Percentiles rank a stretch among this genome's conserved stretches.
Evolutionary conservation across 177 flowering plant species (phyloP).

Genomic region (Tripterygium wilfordii): DNA sequence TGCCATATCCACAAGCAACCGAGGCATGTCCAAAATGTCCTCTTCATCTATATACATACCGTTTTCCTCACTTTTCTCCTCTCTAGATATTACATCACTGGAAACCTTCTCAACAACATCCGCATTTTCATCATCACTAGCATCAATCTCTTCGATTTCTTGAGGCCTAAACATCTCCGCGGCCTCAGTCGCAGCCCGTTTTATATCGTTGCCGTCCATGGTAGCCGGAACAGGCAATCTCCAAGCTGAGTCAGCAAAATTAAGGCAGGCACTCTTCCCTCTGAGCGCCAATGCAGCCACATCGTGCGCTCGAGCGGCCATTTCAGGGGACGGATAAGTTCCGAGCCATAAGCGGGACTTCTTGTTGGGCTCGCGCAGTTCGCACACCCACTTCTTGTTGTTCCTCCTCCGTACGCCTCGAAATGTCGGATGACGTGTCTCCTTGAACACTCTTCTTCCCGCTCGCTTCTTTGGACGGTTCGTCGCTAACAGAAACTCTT

Average conservation of each 20-base stretch:
- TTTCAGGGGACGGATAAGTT: slow-evolving; percentile 45
- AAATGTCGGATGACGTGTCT: background rate
- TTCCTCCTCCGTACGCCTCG: slow-evolving; percentile 47
- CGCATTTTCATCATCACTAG: background rate
- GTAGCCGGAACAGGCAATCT: slow-evolving; percentile 39
- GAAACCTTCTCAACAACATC: background rate
- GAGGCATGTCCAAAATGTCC: slow-evolving; percentile 18
- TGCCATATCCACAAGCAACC: slow-evolving; percentile 31
- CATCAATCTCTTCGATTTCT: slow-evolving; percentile 1
- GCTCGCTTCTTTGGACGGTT: slow-evolving; percentile 39
- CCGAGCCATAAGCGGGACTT: slow-evolving; percentile 55
- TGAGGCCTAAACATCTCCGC: slow-evolving; percentile 24
- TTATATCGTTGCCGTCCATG: slow-evolving; percentile 26
- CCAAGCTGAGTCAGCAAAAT: slow-evolving; percentile 51
- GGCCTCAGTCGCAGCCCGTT: slow-evolving; percentile 40
- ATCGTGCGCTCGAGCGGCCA: slow-evolving; percentile 66
- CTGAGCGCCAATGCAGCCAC: slow-evolving; percentile 48
- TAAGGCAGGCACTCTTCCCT: slow-evolving; percentile 40
- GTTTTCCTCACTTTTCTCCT: background rate
- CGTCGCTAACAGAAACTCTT: slow-evolving; percentile 29
- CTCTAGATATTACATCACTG: background rate
- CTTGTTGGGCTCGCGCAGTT: slow-evolving; percentile 46
- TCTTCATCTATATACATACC: slow-evolving; percentile 23
- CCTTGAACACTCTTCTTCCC: background rate
- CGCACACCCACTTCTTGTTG: slow-evolving; percentile 49